Percentiles rank a stretch among this genome's conserved stretches.
Conservation (phyloP, 2,329 filamentous ascomycete genomes). For the Gaeumannomyces sp. region DNA sequence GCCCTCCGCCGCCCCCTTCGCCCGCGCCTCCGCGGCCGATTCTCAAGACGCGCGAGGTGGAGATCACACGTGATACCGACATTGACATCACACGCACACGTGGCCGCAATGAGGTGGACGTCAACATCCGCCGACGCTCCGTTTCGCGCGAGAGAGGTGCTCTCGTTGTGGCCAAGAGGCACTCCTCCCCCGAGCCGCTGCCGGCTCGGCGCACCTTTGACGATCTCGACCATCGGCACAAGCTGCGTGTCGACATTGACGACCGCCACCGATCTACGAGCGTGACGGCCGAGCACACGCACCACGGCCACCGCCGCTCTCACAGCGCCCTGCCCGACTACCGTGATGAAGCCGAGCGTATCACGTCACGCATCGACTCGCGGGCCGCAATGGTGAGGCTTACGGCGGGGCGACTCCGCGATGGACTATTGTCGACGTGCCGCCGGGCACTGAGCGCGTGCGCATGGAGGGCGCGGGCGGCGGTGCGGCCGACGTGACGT, state of each 20-base stretch:
- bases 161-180: constrained; percentile 6
- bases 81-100: constrained; percentile 55
- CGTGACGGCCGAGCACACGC: constrained; percentile 18
- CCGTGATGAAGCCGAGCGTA: constrained; percentile 60
- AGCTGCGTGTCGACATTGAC: constrained; percentile 38
- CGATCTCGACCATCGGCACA: constrained; percentile 45
- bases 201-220: constrained; percentile 37
- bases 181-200: not conserved
- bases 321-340: constrained; percentile 31
- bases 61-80: constrained; percentile 41
- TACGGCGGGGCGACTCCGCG: constrained; percentile 66
- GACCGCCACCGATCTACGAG: constrained; percentile 15
- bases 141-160: constrained; percentile 32
- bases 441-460: constrained; percentile 76
- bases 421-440: constrained; percentile 82
- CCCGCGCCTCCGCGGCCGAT: constrained; percentile 35
- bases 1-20: constrained; percentile 42
- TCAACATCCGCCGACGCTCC: constrained; percentile 30
- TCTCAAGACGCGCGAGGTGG: constrained; percentile 7
- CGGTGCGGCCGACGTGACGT: constrained; percentile 68
- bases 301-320: constrained; percentile 40
- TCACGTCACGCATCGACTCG: constrained; percentile 47
- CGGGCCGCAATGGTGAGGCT: constrained; percentile 68
- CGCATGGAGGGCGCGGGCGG: constrained; percentile 74
- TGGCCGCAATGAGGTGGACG: constrained; percentile 52